Evolutionary conservation across 2,329 filamentous ascomycete species (phyloP).

Genomic region (Akanthomyces lecanii): DNA sequence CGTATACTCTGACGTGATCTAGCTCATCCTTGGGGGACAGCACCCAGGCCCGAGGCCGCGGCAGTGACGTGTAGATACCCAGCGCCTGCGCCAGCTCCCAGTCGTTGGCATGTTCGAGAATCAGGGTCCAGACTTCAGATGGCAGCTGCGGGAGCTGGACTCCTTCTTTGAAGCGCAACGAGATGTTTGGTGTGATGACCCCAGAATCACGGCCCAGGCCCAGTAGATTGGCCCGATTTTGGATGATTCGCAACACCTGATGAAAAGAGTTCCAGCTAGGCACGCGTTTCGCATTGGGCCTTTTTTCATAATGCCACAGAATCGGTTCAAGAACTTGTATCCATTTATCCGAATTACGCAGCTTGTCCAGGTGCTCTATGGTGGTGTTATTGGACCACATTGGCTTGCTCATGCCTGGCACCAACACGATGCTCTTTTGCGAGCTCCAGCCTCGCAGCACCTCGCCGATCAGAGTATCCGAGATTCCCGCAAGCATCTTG

Average conservation of each 20-base stretch:
- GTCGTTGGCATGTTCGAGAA: slow-evolving; percentile 78
- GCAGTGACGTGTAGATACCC: slow-evolving; percentile 37
- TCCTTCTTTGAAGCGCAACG: slow-evolving; percentile 31
- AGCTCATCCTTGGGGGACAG: slow-evolving; percentile 53
- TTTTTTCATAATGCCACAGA: slow-evolving; percentile 70
- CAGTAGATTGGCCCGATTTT: slow-evolving; percentile 72
- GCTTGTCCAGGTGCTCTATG: slow-evolving; percentile 79
- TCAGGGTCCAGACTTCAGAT: slow-evolving; percentile 83
- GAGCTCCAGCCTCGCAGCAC: slow-evolving; percentile 83
- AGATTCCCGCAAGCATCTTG: slow-evolving; percentile 81
- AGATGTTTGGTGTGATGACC: slow-evolving; percentile 40
- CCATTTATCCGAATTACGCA: slow-evolving; percentile 75
- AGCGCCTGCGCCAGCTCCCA: slow-evolving; percentile 63
- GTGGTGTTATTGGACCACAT: slow-evolving; percentile 92
- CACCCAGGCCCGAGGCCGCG: slow-evolving; percentile 74
- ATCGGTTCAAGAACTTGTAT: slow-evolving; percentile 76
- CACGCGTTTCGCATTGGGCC: slow-evolving; percentile 46
- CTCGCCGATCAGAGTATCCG: slow-evolving; percentile 75
- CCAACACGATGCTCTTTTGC: slow-evolving; percentile 76
- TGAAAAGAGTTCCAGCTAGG: slow-evolving; percentile 63
- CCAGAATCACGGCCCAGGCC: slow-evolving; percentile 69
- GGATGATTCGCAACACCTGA: slow-evolving; percentile 68
- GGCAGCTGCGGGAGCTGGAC: slow-evolving; percentile 54
- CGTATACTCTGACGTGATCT: slow-evolving; percentile 66
- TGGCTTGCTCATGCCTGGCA: slow-evolving; percentile 82